Percentiles rank a stretch among this genome's conserved stretches.
phyloP scores from a whole-genome alignment of 495 filamentous ascomycete species.

The Chlorociboria aeruginascens region DNA sequence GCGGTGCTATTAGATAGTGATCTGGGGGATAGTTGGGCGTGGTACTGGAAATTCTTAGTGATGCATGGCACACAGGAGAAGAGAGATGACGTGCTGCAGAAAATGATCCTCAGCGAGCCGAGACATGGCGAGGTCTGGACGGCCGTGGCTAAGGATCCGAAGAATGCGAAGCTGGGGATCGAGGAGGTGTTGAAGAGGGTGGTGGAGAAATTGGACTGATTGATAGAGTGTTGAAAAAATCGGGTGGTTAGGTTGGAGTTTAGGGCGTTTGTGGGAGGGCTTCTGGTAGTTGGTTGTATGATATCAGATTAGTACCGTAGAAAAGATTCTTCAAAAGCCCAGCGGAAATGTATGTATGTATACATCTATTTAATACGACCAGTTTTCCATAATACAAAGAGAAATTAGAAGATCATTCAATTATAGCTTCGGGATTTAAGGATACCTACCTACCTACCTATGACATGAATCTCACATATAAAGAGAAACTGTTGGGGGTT shows the following conservation, averaged over 20 bases:
- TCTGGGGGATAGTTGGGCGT: conserved; percentile 89
- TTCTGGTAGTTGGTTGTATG: no score
- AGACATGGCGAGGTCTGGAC: conserved; percentile 93
- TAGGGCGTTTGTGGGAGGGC: neutral
- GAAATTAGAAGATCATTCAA: no score
- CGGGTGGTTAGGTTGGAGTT: neutral
- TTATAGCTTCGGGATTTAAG: no score
- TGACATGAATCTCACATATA: no score
- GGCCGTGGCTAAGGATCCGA: conserved; percentile 70
- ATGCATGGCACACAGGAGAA: conserved; percentile 91
- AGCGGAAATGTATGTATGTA: no score
- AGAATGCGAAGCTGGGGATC: conserved; percentile 53
- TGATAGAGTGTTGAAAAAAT: neutral
- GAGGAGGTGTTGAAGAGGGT: conserved; percentile 80
- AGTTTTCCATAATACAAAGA: no score
- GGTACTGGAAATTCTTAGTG: conserved; percentile 88
- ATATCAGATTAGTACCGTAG: no score
- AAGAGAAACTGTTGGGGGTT: no score
- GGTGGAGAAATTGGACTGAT: conserved; percentile 40
- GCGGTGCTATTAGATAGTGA: conserved; percentile 78
- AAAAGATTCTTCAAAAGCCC: no score
- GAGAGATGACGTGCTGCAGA: conserved; percentile 62
- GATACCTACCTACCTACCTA: no score
- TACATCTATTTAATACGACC: no score
- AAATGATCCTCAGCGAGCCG: conserved; percentile 67